Evolutionary conservation across 352 stramenopile species (phyloP).

Genomic region (Thalassiosira sp.): DNA sequence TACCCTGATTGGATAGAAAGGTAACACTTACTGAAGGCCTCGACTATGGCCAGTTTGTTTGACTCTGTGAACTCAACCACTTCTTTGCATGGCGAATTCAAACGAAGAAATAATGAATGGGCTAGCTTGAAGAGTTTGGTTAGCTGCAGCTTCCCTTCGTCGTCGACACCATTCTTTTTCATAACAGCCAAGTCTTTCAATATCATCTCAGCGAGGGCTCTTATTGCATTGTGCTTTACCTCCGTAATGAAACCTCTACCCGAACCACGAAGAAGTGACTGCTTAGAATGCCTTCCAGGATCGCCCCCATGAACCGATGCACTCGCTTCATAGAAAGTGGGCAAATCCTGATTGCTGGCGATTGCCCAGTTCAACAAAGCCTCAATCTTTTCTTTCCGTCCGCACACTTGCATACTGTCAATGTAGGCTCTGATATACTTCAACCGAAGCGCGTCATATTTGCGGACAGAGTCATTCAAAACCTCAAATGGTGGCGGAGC

Average conservation of each 20-base stretch:
- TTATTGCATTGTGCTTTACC: conserved; percentile 60
- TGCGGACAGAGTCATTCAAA: conserved; percentile 76
- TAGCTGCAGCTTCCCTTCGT: conserved; percentile 38
- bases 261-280: conserved; percentile 35
- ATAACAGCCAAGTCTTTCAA: conserved; percentile 57
- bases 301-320: conserved; percentile 38
- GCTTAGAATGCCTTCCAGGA: conserved; percentile 48
- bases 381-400: conserved; percentile 62
- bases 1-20: conserved; percentile 56
- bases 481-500: conserved; percentile 73
- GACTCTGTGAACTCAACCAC: conserved; percentile 40
- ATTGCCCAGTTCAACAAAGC: conserved; percentile 62
- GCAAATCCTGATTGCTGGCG: conserved; percentile 64
- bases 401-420: conserved; percentile 58
- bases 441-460: conserved; percentile 77
- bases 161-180: conserved; percentile 46
- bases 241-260: conserved; percentile 55
- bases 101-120: conserved; percentile 64
- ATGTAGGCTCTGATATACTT: conserved; percentile 81
- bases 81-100: conserved; percentile 63
- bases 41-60: conserved; percentile 45
- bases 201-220: conserved; percentile 65
- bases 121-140: conserved; percentile 64
- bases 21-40: conserved; percentile 68
- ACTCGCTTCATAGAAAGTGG: conserved; percentile 69